Percentiles rank a stretch among this genome's conserved stretches.
Conservation (phyloP, 2,329 filamentous ascomycete species). For the Epicoccum nigrum region DNA sequence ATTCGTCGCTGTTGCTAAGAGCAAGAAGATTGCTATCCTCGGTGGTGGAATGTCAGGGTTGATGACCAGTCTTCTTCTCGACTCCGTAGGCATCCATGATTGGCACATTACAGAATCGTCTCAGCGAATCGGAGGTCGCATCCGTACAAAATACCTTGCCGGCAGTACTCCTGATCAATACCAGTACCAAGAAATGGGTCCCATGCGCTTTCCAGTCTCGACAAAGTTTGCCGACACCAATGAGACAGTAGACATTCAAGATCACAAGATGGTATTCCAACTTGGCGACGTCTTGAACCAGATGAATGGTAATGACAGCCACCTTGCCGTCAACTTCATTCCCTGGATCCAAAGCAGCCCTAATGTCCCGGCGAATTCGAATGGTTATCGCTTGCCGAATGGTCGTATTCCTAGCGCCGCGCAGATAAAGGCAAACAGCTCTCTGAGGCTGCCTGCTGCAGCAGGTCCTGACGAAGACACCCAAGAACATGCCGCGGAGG, state of each 20-base stretch:
- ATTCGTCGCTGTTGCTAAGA: constrained; percentile 62
- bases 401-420: constrained; percentile 43
- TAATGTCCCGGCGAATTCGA: constrained; percentile 58
- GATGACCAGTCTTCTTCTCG: constrained; percentile 59
- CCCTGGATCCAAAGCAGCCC: constrained; percentile 63
- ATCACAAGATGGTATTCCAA: constrained; percentile 70
- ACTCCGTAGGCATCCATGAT: constrained; percentile 64
- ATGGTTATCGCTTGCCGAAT: constrained; percentile 42
- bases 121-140: constrained; percentile 66
- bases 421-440: constrained; percentile 37
- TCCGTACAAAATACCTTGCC: constrained; percentile 68
- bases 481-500: constrained; percentile 28
- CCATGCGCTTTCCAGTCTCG: constrained; percentile 67
- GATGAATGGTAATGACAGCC: constrained; percentile 59
- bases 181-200: constrained; percentile 71
- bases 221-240: constrained; percentile 58
- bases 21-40: constrained; percentile 66
- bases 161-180: constrained; percentile 65
- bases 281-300: constrained; percentile 65
- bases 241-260: constrained; percentile 63
- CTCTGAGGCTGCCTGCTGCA: constrained; percentile 22
- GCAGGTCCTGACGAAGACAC: constrained; percentile 26
- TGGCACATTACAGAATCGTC: constrained; percentile 67
- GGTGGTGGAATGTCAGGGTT: constrained; percentile 70
- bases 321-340: constrained; percentile 64